Conservation (phyloP, 2,329 filamentous ascomycete genomes). For the Cadophora malorum region DNA sequence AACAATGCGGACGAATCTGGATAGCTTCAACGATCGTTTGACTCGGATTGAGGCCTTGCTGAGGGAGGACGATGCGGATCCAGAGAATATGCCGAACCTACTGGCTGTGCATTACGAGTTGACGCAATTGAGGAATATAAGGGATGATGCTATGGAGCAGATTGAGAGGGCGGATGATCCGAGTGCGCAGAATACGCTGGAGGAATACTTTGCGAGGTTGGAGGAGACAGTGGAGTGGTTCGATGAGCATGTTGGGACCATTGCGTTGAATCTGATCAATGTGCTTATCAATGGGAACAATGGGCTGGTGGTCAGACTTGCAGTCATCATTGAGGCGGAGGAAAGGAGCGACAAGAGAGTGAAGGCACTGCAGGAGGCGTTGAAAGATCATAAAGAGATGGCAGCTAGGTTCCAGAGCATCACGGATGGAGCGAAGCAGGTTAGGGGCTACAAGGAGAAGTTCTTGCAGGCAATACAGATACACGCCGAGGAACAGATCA, state of each 20-base stretch:
- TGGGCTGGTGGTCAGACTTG: slow-evolving; percentile 87
- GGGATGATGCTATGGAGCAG: slow-evolving; percentile 96
- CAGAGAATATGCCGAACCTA: slow-evolving; percentile 90
- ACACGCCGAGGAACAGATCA: slow-evolving; percentile 66
- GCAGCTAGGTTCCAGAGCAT: slow-evolving; percentile 94
- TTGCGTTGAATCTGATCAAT: slow-evolving; percentile 89
- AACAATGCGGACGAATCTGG: slow-evolving; percentile 89
- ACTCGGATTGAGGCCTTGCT: slow-evolving; percentile 79
- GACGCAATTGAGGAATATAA: slow-evolving; percentile 88
- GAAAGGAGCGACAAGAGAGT: slow-evolving; percentile 96
- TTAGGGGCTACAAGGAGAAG: slow-evolving; percentile 96
- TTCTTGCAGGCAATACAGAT: slow-evolving; percentile 76
- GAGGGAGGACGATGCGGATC: slow-evolving; percentile 81
- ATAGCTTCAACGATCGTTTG: slow-evolving; percentile 83
- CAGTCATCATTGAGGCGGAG: slow-evolving; percentile 91
- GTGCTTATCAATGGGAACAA: slow-evolving; percentile 87
- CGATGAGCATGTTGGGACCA: slow-evolving; percentile 88
- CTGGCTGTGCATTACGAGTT: slow-evolving; percentile 90
- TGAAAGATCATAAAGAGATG: slow-evolving; percentile 95
- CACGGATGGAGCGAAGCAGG: slow-evolving; percentile 87
- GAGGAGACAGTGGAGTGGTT: slow-evolving; percentile 93
- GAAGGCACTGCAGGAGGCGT: slow-evolving; percentile 87
- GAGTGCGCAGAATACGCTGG: slow-evolving; percentile 79
- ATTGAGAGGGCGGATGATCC: slow-evolving; percentile 78
- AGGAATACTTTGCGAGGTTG: slow-evolving; percentile 86